Conservation (phyloP, 192 early-diverging fungal species). For the Gamsiella multidivaricata region DNA sequence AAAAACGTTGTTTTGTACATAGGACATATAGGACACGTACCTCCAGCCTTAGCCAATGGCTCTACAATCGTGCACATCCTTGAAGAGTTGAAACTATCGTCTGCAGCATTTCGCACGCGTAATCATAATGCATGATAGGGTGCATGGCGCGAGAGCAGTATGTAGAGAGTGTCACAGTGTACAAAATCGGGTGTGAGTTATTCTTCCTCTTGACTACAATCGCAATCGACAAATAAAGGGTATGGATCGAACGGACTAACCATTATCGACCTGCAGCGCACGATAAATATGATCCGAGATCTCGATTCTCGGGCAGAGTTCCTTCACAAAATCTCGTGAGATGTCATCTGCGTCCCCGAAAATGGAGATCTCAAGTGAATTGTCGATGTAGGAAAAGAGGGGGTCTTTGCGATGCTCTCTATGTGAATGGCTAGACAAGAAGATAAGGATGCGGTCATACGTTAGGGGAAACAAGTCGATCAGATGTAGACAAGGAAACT, state of each 20-base stretch:
- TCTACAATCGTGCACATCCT: conserved; percentile 52
- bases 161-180: no score
- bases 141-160: no score
- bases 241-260: conserved; percentile 5
- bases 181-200: no score
- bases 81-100: conserved; percentile 45
- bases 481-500: no score
- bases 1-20: no score
- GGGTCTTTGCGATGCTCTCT: conserved; percentile 30
- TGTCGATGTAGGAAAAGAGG: conserved; percentile 78
- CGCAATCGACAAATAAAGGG: no score
- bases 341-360: conserved; percentile 68
- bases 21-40: conserved; percentile 19
- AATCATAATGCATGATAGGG: background rate
- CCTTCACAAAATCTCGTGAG: conserved; percentile 60
- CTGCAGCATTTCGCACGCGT: conserved; percentile 3
- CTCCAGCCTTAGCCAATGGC: conserved; percentile 52
- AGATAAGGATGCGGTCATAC: no score
- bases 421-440: conserved; percentile 24
- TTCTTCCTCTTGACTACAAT: no score
- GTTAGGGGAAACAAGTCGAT: no score
- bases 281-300: conserved; percentile 42
- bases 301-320: conserved; percentile 38
- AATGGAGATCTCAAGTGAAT: conserved; percentile 76
- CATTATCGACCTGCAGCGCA: conserved; percentile 51